Evolutionary conservation across 2,329 filamentous ascomycete species (phyloP), one percentile per base, ranked within the genome.

Genomic region (Diaporthe capsici): DNA sequence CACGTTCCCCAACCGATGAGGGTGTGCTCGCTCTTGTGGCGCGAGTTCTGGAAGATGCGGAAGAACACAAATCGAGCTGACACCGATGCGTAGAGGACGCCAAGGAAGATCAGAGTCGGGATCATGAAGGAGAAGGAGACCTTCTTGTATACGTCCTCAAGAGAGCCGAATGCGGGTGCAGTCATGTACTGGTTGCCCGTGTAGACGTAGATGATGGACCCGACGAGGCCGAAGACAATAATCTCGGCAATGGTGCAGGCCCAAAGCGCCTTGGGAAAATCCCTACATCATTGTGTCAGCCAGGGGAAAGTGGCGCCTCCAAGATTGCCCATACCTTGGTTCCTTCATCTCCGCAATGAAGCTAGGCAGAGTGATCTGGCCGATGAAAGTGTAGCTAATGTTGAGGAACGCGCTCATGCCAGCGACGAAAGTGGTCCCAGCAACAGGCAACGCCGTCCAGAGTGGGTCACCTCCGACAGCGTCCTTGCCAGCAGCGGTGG

Each of bases 361-460:
- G 79, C 94, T 96, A 0, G 96, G 96, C 20, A 98, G 89, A 0
- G 96, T 98, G 80, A 98, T 98, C 83, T 98, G 96, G 0, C 96
- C 96, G 79, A 98, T 98, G 82, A 98, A 98, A 0, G 96, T 98
- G 83, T 98, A 98, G 85, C 93, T 95, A 82, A 98, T 98, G 85
- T 98, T 98, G 83, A 98, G 89, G 84, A 98, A 98, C 0, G 96
- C 96, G 72, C 92, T 95, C 89, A 98, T 93, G 31, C 93, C 95
- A 3, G 89, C 87, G 4, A 98, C 94, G 79, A 97, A 98, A 0
- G 93, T 94, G 0, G 95, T 97, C 25, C 92, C 91, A 3, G 87
- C 84, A 3, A 92, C 84, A 0, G 95, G 94, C 28, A 96, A 82
- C 0, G 91, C 91, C 0, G 92, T 91, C 8, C 97, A 92, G 10